Percentiles rank a stretch among this genome's conserved stretches.
Conservation (phyloP, 1,139 yeast genomes). For the Geotrichum citri-aurantii region DNA sequence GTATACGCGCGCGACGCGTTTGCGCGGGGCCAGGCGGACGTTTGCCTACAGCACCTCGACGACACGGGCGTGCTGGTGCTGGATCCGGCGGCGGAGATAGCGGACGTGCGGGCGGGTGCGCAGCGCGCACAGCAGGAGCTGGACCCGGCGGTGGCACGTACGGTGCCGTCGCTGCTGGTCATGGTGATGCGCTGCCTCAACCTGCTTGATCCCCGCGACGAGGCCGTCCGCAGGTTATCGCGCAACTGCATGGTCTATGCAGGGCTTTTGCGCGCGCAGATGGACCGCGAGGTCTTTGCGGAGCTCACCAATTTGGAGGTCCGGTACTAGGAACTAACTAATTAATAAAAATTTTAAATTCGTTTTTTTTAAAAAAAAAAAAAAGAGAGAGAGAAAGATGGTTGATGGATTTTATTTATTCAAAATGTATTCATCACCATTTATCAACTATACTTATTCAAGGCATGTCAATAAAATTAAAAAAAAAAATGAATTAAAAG, state of each 20-base stretch:
- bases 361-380: no score
- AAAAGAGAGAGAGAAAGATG: background rate
- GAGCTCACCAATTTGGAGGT: slow-evolving; percentile 10
- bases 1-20: slow-evolving; percentile 63
- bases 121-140: slow-evolving; percentile 54
- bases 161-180: slow-evolving; percentile 71
- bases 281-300: slow-evolving; percentile 64
- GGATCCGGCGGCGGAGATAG: slow-evolving; percentile 41
- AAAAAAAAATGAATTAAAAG: no score
- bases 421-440: no score
- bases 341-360: no score
- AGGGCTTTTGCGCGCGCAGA: slow-evolving; percentile 89
- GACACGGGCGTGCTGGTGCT: slow-evolving; percentile 64
- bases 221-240: slow-evolving; percentile 54
- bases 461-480: no score
- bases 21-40: slow-evolving; percentile 54
- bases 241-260: slow-evolving; percentile 90
- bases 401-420: no score
- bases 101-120: slow-evolving; percentile 48
- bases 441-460: no score
- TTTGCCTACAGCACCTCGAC: slow-evolving; percentile 50
- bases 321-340: slow-evolving; percentile 1
- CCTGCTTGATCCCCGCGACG: slow-evolving; percentile 48
- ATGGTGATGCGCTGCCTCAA: slow-evolving; percentile 78
- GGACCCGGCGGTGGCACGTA: slow-evolving; percentile 69